These are phyloP conservation scores for Calvatia gigantea DNA, from an alignment of 768 basidiomycete genomes.

Conservation along the genomic window DNA sequence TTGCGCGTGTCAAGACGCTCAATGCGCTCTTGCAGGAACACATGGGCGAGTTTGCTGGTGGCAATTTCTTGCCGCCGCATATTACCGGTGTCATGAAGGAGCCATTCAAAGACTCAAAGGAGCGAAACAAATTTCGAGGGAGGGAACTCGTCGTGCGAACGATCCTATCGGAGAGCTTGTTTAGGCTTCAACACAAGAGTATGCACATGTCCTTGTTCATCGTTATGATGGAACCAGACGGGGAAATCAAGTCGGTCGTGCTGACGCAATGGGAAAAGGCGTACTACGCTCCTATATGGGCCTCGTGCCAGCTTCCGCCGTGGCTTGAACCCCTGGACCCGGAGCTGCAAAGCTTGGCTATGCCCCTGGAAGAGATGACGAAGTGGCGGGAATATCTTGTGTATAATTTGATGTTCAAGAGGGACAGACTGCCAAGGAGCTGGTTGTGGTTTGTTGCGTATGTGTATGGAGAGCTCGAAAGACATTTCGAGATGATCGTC, in stretches of 20 bases:
- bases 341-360: not conserved
- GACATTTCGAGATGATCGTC: slow-evolving; percentile 12
- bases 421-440: slow-evolving; percentile 11
- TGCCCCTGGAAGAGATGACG: slow-evolving; percentile 10
- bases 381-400: slow-evolving; percentile 10
- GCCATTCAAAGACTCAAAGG: slow-evolving; percentile 8
- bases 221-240: slow-evolving; percentile 8
- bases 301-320: slow-evolving; percentile 9
- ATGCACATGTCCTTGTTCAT: slow-evolving; percentile 9
- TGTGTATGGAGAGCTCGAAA: slow-evolving; percentile 11
- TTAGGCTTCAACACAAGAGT: slow-evolving; percentile 6
- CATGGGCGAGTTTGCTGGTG: slow-evolving; percentile 10
- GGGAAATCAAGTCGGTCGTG: slow-evolving; percentile 8
- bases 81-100: slow-evolving; percentile 2
- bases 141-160: slow-evolving; percentile 2
- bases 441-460: slow-evolving; percentile 12
- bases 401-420: slow-evolving; percentile 10
- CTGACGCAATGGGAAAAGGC: slow-evolving; percentile 13
- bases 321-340: slow-evolving; percentile 12
- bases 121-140: slow-evolving; percentile 7
- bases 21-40: slow-evolving; percentile 4
- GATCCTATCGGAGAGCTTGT: slow-evolving; percentile 5
- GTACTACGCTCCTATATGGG: slow-evolving; percentile 9
- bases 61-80: slow-evolving; percentile 10
- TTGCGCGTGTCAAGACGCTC: slow-evolving; percentile 4